Evolutionary conservation across 345 rosid genomes (phyloP), one percentile per base, ranked within the genome.

Genomic region (Bruguiera parviflora): DNA sequence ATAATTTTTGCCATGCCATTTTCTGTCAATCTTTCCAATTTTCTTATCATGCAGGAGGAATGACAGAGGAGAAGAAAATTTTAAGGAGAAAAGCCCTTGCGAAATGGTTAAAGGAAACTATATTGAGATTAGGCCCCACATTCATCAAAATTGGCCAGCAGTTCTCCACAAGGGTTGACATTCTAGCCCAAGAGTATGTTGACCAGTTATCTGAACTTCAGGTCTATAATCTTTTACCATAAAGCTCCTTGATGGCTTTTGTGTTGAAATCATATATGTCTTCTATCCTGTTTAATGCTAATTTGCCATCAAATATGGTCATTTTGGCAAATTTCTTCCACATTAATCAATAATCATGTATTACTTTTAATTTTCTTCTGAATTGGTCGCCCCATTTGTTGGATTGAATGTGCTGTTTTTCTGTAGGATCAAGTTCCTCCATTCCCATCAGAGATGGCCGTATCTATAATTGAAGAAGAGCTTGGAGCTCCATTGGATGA

Each of bases 361-460:
- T 29, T 39, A 32, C 52, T 28, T 35, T 9, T 53, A 4, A 24
- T 27, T 62, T 39, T 29, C 46, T 20, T 24, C 28, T 49, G 58
- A 49, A 19, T 24, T 56, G 32, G 15, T 64, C 63, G 64, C 8
- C 35, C 46, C 7, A 63, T 47, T 53, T n/a, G 64, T 29, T 53
- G 61, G 64, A 27, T 22, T 47, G 67, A 25, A 77, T 64, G 68
- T 58, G 37, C 39, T 71, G 56, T 61, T 55, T 62, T 70, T 27
- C 2, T 79, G 60, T 78, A 95, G 99, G 99, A 95, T 87, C 97
- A 95, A 90, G 99, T 95, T 81, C 99, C 99, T 69, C 99, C 99
- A 18, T 95, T 95, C 71, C 84, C 99, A 69, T 95, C 99, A 21
- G 92, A 89, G 61, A 90, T 95, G 56, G 96, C 97, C 61, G 66